A percentile compares a stretch with the other conserved stretches of the same genome.
Conservation (phyloP, 805 yeast species). For the Candida alai region DNA sequence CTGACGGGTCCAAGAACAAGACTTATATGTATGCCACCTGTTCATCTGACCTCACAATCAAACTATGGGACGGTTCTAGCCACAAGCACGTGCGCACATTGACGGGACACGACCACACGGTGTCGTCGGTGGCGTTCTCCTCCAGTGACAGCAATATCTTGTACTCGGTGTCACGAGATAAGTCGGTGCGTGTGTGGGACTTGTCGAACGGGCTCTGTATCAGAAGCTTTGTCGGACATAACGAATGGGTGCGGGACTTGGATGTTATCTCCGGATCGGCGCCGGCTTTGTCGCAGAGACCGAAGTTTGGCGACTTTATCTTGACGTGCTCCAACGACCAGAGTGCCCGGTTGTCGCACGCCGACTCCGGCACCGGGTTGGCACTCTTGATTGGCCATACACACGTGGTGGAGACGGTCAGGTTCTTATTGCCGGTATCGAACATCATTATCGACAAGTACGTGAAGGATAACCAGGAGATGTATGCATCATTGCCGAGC, state of each 20-base stretch:
- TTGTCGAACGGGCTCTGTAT: slow-evolving; percentile 62
- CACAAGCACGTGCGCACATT: slow-evolving; percentile 58
- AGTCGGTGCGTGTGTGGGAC: slow-evolving; percentile 63
- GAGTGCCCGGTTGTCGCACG: slow-evolving; percentile 63
- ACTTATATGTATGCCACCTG: slow-evolving; percentile 43
- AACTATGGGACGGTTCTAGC: slow-evolving; percentile 63
- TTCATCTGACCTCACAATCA: slow-evolving; percentile 53
- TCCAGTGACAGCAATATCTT: slow-evolving; percentile 42
- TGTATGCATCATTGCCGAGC: slow-evolving; percentile 31
- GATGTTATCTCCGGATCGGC: slow-evolving; percentile 31
- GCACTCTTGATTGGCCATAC: slow-evolving; percentile 70
- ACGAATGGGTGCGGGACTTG: slow-evolving; percentile 81
- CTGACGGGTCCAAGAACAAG: neutral
- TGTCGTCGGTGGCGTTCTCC: slow-evolving; percentile 60
- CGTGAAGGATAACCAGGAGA: slow-evolving; percentile 26
- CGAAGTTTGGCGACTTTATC: slow-evolving; percentile 48
- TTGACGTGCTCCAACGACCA: slow-evolving; percentile 80
- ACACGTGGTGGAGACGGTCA: slow-evolving; percentile 76
- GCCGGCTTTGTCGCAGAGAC: too few relatives aligned
- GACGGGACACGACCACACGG: slow-evolving; percentile 84
- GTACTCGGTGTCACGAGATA: slow-evolving; percentile 64
- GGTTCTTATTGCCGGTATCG: slow-evolving; percentile 55
- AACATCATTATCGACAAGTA: slow-evolving; percentile 47
- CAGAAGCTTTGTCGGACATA: slow-evolving; percentile 68
- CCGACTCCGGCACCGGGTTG: slow-evolving; percentile 62